Base-by-base conservation (phyloP, 495 filamentous ascomycete species). In the Penicilliopsis zonata region DNA sequence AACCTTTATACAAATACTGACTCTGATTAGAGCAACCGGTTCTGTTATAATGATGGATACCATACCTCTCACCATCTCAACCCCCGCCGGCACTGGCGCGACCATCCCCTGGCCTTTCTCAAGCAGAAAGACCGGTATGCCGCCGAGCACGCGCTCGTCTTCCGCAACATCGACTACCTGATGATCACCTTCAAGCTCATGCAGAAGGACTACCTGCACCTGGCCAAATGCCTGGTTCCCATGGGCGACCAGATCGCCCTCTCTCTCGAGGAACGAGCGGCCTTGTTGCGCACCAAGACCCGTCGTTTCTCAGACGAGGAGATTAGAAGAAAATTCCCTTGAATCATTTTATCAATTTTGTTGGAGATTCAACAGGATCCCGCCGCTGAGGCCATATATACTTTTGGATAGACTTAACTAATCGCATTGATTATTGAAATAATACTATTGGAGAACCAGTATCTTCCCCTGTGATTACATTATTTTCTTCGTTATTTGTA, bases 11-110 rank as follows among this genome's bases (percentile, higher is more conserved):
- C 7, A 23, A 24, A 12, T 1, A 31, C 38, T 53, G 20, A 53
- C 32, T 23, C 15, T 19, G 29, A 9, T 8, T 40, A 77, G 77
- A 75, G 66, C 40, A 84, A 84, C 52, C 70, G 79, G 14, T 75
- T 72, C 57, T 82, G 73, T 42, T 84, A 70, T 61, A 84, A 84
- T 46, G 79, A 83, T 47, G 79, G 79, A 33, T 84, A 82, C 50
- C 79, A 84, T 50, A 82, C 79, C 21, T 79, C 79, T 6, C 79
- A 84, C 48, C 79, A 82, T 47, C 63, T 83, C 7, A 80, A 84
- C 50, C 77, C 79, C 3, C 69, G 61, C 16, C 69, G 78, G 2
- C 79, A 82, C 57, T 84, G 79, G 79, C 67, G 78, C 28, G 76
- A 82, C 25, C 78, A 83, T 44, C 79, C 79, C 3, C 52, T 69